Evolutionary conservation across 768 basidiomycete genomes (phyloP).

Genomic region (Leucogyrophana mollusca): DNA sequence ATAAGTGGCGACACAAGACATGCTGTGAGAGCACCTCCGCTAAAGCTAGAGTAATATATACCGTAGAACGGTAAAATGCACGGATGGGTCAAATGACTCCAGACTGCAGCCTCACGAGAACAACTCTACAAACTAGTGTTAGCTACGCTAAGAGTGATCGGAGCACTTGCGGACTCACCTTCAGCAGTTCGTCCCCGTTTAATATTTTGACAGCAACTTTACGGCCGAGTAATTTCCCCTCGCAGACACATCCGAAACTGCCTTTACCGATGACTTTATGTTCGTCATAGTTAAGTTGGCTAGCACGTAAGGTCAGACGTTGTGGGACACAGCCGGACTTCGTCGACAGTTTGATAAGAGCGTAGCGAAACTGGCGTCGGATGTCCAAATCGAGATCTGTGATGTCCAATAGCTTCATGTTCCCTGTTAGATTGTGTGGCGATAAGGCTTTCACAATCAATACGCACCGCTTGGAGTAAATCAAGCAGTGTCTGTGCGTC

Average conservation of each 20-base stretch:
- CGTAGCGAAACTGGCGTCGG: conserved; percentile 25
- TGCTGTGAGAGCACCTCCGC: conserved; percentile 10
- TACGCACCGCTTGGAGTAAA: conserved; percentile 25
- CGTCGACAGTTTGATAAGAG: conserved; percentile 26
- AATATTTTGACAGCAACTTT: conserved; percentile 31
- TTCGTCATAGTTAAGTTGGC: conserved; percentile 12
- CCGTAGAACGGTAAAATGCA: conserved; percentile 32
- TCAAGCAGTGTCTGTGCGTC: conserved; percentile 24
- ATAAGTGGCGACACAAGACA: conserved; percentile 25
- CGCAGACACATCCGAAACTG: conserved; percentile 32
- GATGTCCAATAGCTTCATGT: too few species aligned
- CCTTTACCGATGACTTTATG: too few species aligned
- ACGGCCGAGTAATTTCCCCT: conserved; percentile 23
- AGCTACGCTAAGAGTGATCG: too few species aligned
- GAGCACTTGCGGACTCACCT: conserved; percentile 25
- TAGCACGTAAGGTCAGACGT: conserved; percentile 18
- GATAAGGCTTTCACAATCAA: too few species aligned
- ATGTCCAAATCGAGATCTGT: too few species aligned
- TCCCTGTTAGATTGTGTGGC: too few species aligned
- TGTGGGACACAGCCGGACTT: conserved; percentile 25
- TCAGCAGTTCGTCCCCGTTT: conserved; percentile 20
- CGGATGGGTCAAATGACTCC: conserved; percentile 27
- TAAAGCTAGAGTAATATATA: conserved; percentile 12
- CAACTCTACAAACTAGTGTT: conserved; percentile 26
- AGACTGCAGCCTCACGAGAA: conserved; percentile 28